These are phyloP conservation scores for Sphenostylis stenocarpa DNA, from an alignment of 306 rosid genomes.

Conservation along the genomic window DNA sequence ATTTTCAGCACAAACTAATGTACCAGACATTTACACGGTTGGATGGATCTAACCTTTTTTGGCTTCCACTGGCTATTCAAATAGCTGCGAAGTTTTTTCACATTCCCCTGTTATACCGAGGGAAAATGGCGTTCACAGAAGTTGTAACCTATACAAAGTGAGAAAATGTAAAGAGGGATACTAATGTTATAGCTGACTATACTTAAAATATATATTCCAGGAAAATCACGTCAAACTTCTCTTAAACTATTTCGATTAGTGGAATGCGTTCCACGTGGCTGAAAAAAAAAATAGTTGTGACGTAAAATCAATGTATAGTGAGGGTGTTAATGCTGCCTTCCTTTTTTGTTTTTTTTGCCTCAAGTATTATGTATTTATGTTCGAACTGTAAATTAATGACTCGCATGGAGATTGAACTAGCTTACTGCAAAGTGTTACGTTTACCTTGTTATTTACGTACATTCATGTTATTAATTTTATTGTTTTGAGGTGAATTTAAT, in stretches of 20 bases:
- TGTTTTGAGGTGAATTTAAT: neutral
- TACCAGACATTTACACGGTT: slow-evolving; percentile 45
- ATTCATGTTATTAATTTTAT: neutral
- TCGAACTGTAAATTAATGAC: slow-evolving; percentile 8
- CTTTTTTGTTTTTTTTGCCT: neutral
- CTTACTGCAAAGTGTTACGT: neutral
- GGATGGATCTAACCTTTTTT: slow-evolving; percentile 38
- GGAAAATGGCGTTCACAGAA: slow-evolving; percentile 40
- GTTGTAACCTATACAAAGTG: slow-evolving; percentile 45
- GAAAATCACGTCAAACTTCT: slow-evolving; percentile 22
- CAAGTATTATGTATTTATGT: neutral
- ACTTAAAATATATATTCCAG: slow-evolving; percentile 23
- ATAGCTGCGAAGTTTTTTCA: slow-evolving; percentile 30
- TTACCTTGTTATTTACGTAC: too few relatives aligned
- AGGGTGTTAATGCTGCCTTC: neutral
- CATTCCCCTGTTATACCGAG: slow-evolving; percentile 35
- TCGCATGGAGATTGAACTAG: neutral
- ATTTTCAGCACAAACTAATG: slow-evolving; percentile 30
- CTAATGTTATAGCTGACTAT: slow-evolving; percentile 38
- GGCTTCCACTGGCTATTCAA: slow-evolving; percentile 31
- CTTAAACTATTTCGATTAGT: slow-evolving; percentile 22
- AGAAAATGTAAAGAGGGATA: slow-evolving; percentile 43
- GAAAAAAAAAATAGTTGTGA: neutral
- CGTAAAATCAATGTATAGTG: slow-evolving; percentile 10
- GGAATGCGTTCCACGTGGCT: slow-evolving; percentile 26